Conservation (phyloP, 139 green algal genomes). For the Coccomyxa sp. region DNA sequence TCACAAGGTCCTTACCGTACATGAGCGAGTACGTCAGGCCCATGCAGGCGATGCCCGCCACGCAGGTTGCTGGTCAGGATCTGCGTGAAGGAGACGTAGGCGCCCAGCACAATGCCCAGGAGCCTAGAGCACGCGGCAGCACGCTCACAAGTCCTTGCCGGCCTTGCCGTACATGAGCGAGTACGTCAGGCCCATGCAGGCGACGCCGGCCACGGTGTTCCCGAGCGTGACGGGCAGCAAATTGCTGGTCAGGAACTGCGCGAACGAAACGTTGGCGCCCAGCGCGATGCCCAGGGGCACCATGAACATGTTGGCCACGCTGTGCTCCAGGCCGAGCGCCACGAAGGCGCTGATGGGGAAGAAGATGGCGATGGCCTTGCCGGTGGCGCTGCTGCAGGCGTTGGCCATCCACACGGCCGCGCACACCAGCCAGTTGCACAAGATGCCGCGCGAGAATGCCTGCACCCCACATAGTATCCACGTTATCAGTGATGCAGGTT, state of each 20-base stretch:
- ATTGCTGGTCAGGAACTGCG: constrained; percentile 71
- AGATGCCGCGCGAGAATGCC: constrained; percentile 65
- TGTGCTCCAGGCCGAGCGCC: constrained; percentile 59
- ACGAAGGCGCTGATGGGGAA: constrained; percentile 82
- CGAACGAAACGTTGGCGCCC: constrained; percentile 60
- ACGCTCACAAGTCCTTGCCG: too few relatives aligned
- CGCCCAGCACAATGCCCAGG: too few relatives aligned
- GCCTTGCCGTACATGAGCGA: too few relatives aligned
- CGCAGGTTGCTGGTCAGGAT: constrained; percentile 74
- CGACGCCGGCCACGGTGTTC: constrained; percentile 73
- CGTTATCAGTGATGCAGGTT: too few relatives aligned
- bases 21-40: constrained; percentile 34
- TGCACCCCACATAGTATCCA: constrained; percentile 10
- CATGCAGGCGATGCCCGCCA: constrained; percentile 70
- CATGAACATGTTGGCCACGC: constrained; percentile 74
- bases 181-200: constrained; percentile 56
- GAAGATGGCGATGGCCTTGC: constrained; percentile 77
- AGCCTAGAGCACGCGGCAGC: too few relatives aligned
- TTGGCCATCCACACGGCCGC: constrained; percentile 77
- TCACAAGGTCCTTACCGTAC: too few relatives aligned
- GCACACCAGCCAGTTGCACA: constrained; percentile 92
- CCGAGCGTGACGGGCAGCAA: constrained; percentile 88
- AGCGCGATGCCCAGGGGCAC: constrained; percentile 44
- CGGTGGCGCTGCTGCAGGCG: constrained; percentile 55
- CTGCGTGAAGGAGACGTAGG: constrained; percentile 54